phyloP scores from a whole-genome alignment of 2,329 filamentous ascomycete species.

The Tricladium varicosporioides region DNA sequence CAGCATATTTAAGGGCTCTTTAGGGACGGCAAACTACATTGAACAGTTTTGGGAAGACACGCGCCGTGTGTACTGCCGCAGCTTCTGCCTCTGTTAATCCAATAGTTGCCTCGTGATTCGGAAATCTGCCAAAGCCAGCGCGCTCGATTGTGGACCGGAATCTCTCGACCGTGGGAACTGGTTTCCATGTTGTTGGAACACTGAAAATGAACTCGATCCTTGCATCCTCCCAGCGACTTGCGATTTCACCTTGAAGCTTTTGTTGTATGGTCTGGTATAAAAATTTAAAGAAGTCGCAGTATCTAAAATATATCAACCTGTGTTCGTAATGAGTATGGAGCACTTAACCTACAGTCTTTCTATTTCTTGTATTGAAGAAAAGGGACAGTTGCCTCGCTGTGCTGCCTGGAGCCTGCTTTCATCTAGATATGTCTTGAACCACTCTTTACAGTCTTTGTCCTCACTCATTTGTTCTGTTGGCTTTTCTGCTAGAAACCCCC shows the following conservation, averaged over 20 bases:
- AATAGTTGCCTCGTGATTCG: conserved; percentile 40
- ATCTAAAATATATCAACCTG: not conserved
- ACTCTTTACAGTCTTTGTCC: conserved; percentile 34
- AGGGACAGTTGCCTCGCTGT: conserved; percentile 27
- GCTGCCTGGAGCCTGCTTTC: conserved; percentile 26
- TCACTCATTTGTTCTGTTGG: conserved; percentile 23
- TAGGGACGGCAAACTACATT: not conserved
- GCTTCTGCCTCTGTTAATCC: conserved; percentile 53
- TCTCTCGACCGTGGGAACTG: conserved; percentile 35
- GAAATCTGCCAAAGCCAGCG: conserved; percentile 31
- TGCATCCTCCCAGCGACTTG: conserved; percentile 23
- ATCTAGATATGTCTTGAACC: conserved; percentile 39
- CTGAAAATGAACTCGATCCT: conserved; percentile 41
- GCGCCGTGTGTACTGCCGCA: conserved; percentile 48
- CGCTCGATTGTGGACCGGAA: conserved; percentile 32
- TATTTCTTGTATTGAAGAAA: conserved; percentile 14
- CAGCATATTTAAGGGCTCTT: not conserved
- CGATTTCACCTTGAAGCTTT: conserved; percentile 26
- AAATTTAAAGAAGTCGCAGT: conserved; percentile 34
- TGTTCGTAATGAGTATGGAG: not conserved
- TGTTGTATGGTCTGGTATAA: conserved; percentile 35
- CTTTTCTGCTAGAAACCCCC: conserved; percentile 38
- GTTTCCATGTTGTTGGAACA: conserved; percentile 42
- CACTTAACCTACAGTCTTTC: conserved; percentile 8
- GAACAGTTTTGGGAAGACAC: conserved; percentile 29